Evolutionary conservation across 106 monocot species (phyloP), one percentile per base, ranked within the genome.

Genomic region (Gastrodia elata): DNA sequence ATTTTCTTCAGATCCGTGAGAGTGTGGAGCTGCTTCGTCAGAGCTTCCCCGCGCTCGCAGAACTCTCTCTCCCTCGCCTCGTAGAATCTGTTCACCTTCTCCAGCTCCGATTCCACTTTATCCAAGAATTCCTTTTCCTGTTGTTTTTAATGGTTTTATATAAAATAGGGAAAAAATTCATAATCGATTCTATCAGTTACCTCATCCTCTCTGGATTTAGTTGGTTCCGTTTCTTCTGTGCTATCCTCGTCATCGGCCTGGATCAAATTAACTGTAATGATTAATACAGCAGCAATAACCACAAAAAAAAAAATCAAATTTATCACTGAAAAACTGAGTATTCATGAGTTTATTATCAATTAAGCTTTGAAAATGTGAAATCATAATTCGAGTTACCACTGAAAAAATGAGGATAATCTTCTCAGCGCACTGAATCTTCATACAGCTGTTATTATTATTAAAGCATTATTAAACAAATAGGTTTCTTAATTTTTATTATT

Each of bases 21-120:
- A 26, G 91, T 98, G 55, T 91, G 88, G 8, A 98, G 88, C 84
- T 98, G 98, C 75, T 88, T 93, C 75, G 68, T 78, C 25, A 98
- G 80, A 1, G 65, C 72, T 33, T 98, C 93, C 0, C 84, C 88
- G 35, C 98, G 76, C 73, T 93, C 85, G 43, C 84, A 77, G 79
- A 93, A 93, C 81, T 93, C 98, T 24, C 46, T 65, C 71, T 98
- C 98, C 61, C 83, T 88, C 6, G 74, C 49, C 41, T 7, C 74
- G 80, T 98, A 91, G 77, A 98, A 98, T 25, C 49, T 68, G 68
- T 88, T 83, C 76, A 93, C 98, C 68, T 93, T 98, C 67, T 84
- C 80, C 18, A 98, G 71, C 80, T 98, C 98, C 27, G 83, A 75
- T 0, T 89, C 98, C 76, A 91, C 61, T 43, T 77, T 87, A 70